These are phyloP conservation scores for Stagonosporopsis chrysanthemi DNA, from an alignment of 2,329 filamentous ascomycete genomes.

Conservation along the genomic window DNA sequence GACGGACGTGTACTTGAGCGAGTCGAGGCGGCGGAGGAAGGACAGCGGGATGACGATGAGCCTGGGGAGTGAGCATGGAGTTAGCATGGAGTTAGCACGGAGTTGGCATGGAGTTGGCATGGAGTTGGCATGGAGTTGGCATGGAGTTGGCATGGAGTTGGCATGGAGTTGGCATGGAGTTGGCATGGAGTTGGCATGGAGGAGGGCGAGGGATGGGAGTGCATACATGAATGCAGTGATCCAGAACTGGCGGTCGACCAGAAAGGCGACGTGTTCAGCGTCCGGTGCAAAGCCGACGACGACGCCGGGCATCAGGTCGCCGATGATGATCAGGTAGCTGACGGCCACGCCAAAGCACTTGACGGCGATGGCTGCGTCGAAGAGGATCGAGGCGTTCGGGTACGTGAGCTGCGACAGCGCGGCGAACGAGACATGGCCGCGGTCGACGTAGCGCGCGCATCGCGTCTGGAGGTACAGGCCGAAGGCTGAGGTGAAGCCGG, in stretches of 20 bases:
- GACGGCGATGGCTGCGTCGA: slow-evolving; percentile 93
- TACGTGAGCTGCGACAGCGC: slow-evolving; percentile 97
- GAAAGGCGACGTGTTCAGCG: slow-evolving; percentile 71
- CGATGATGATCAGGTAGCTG: slow-evolving; percentile 98
- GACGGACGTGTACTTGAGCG: slow-evolving; percentile 95
- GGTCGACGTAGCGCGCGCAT: slow-evolving; percentile 91
- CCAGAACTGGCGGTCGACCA: slow-evolving; percentile 95
- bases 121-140: no score
- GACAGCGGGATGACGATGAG: slow-evolving; percentile 92
- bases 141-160: no score
- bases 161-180: no score
- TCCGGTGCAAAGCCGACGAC: slow-evolving; percentile 77
- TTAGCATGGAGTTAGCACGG: slow-evolving; percentile 17
- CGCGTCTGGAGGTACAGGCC: slow-evolving; percentile 93
- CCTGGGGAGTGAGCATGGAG: slow-evolving; percentile 62
- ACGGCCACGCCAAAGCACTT: slow-evolving; percentile 98
- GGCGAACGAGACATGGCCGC: slow-evolving; percentile 90
- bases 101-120: no score
- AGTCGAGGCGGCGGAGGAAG: slow-evolving; percentile 89
- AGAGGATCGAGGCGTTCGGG: slow-evolving; percentile 92
- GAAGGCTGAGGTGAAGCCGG: slow-evolving; percentile 85
- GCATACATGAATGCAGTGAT: slow-evolving; percentile 91
- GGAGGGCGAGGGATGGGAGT: background rate
- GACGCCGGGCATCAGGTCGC: slow-evolving; percentile 96
- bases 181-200: no score